Conservation (phyloP, 2,329 filamentous ascomycete genomes). For the Diaporthe humulicola region DNA sequence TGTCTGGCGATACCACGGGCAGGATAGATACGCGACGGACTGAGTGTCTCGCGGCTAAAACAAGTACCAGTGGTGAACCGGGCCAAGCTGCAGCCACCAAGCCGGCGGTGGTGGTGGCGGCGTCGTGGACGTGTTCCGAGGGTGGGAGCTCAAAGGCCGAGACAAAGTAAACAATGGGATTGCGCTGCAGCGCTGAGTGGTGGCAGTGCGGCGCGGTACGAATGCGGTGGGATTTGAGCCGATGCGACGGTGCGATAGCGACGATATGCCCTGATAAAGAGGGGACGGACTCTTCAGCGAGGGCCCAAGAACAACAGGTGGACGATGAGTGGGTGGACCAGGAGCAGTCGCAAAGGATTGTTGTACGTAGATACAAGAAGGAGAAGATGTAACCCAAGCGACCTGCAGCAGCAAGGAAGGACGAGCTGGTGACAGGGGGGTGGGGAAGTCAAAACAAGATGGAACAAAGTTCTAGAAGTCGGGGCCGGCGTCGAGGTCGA, state of each 20-base stretch:
- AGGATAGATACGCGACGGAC: conserved; percentile 34
- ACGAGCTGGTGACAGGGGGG: conserved; percentile 12
- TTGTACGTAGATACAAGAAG: conserved; percentile 37
- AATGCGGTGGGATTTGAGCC: conserved; percentile 14
- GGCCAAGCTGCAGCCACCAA: conserved; percentile 33
- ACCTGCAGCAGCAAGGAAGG: conserved; percentile 30
- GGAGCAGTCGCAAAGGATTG: conserved; percentile 35
- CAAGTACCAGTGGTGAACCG: conserved; percentile 31
- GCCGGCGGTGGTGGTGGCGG: conserved; percentile 12
- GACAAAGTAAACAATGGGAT: conserved; percentile 33
- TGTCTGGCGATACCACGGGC: conserved; percentile 18
- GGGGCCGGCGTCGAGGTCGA: conserved; percentile 12
- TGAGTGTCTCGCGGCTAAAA: conserved; percentile 15
- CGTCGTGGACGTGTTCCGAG: conserved; percentile 20
- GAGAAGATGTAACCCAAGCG: conserved; percentile 9
- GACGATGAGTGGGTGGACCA: not conserved
- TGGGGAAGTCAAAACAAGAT: not conserved
- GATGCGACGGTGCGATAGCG: conserved; percentile 32
- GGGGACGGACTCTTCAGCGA: conserved; percentile 28
- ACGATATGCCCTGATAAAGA: conserved; percentile 37
- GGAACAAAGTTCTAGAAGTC: conserved; percentile 33
- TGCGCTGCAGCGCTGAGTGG: conserved; percentile 10
- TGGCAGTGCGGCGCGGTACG: conserved; percentile 10
- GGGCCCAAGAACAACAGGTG: conserved; percentile 20
- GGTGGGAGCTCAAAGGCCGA: conserved; percentile 11